Base-by-base conservation (phyloP, 768 basidiomycete genomes). In the Holtermanniella nyarrowii region DNA sequence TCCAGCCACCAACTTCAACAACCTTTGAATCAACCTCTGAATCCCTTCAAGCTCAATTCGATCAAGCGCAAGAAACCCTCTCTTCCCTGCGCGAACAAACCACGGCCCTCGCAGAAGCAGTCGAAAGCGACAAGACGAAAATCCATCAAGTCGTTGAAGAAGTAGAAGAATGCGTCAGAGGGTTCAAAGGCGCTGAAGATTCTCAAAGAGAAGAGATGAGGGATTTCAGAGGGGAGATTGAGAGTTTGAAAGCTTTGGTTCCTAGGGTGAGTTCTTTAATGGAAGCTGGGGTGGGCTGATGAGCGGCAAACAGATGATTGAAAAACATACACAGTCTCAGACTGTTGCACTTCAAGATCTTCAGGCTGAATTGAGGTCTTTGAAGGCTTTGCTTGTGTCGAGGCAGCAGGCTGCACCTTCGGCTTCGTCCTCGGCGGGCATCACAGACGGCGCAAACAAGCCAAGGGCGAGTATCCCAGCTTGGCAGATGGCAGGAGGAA, bases 311-410 rank as follows among this genome's bases (percentile, higher is more conserved):
- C 48, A 97, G 91, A 87, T 96, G 86, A 84, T 95, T 48, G 88
- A 95, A 50, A 90, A 87, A 74, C 87, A 84, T 67, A 86, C 88
- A 68, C 84, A 88, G 49, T 78, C 80, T 13, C 89, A 95, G 71
- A 78, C 80, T 20, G 81, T 84, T 54, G 86, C 88, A 1, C 76
- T 96, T 13, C 74, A 78, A 48, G 93, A 96, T 61, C 77, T 97
- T 12, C 90, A 95, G 61, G 83, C 88, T 59, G 93, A 97, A 66
- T 78, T 97, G 62, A 89, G 90, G 65, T 96, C 91, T 0, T 76
- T 97, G 55, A 96, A 96, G 70, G 82, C 90, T 0, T 77, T 97
- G 22, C 74, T 96, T 5, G 77, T 91, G 5, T 86, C 81, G 57
- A 81, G 84, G 16, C 69, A 56, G 57, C 57, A 45, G 75, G 79